phyloP scores from a whole-genome alignment of 177 flowering plant genomes.

The Vitis hybrid region DNA sequence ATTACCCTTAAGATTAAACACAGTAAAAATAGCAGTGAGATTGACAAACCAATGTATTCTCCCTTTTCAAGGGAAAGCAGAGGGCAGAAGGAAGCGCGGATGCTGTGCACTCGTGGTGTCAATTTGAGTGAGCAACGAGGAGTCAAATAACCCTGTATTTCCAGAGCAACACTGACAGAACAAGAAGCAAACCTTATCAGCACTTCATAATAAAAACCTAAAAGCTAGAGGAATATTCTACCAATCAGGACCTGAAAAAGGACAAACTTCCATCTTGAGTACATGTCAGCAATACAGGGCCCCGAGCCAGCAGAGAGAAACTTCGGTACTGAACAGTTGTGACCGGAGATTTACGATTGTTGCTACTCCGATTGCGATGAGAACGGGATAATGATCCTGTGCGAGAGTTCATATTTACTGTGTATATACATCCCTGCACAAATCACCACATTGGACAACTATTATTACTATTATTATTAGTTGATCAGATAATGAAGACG shows the following conservation, averaged over 20 bases:
- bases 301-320: slow-evolving; percentile 85
- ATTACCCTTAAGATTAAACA: neutral
- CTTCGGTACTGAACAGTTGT: slow-evolving; percentile 90
- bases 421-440: slow-evolving; percentile 75
- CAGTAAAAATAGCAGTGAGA: slow-evolving; percentile 1
- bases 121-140: slow-evolving; percentile 94
- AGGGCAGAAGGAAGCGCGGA: slow-evolving; percentile 91
- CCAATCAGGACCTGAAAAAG: slow-evolving; percentile 68
- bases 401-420: slow-evolving; percentile 68
- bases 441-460: slow-evolving; percentile 9
- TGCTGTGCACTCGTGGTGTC: slow-evolving; percentile 73
- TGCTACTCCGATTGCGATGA: slow-evolving; percentile 61
- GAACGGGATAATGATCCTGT: slow-evolving; percentile 72
- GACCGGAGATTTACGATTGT: slow-evolving; percentile 66
- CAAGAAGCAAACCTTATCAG: slow-evolving; percentile 4
- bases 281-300: slow-evolving; percentile 86
- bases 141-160: slow-evolving; percentile 86
- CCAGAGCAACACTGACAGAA: slow-evolving; percentile 75
- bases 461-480: neutral
- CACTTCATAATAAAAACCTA: neutral
- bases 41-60: slow-evolving; percentile 72
- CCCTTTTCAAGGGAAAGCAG: slow-evolving; percentile 94
- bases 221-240: slow-evolving; percentile 5
- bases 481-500: neutral
- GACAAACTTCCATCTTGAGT: slow-evolving; percentile 85